phyloP scores from a whole-genome alignment of 2,329 filamentous ascomycete genomes.

The Seiridium cupressi region DNA sequence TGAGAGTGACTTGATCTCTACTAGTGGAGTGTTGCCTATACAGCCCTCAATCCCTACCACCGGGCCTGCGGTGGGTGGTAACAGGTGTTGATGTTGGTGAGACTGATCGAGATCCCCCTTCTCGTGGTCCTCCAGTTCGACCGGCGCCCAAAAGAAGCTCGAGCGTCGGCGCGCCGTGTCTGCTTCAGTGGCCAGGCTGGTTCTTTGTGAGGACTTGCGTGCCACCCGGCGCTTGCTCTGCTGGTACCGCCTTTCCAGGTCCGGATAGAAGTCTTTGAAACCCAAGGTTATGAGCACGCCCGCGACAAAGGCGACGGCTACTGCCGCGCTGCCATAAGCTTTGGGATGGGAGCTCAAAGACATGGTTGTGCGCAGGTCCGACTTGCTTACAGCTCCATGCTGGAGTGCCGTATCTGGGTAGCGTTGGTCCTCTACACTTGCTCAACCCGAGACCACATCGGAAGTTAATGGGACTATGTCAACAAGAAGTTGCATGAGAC shows the following conservation, averaged over 20 bases:
- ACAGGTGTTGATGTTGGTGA: slow-evolving; percentile 12
- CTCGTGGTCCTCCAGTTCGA: slow-evolving; percentile 58
- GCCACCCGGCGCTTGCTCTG: slow-evolving; percentile 34
- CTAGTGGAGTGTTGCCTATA: slow-evolving; percentile 90
- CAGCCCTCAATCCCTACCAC: slow-evolving; percentile 83
- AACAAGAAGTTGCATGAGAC: background rate
- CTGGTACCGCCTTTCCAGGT: slow-evolving; percentile 66
- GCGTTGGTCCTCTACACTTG: too few species aligned
- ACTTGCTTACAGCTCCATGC: background rate
- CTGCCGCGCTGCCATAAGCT: slow-evolving; percentile 62
- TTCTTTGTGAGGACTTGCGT: slow-evolving; percentile 9
- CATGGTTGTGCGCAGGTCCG: slow-evolving; percentile 36
- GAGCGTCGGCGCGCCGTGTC: slow-evolving; percentile 31
- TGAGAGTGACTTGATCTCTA: slow-evolving; percentile 82
- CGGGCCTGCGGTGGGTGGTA: slow-evolving; percentile 37
- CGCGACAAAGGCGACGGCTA: slow-evolving; percentile 71
- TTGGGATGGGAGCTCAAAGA: slow-evolving; percentile 60
- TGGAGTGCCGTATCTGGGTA: background rate
- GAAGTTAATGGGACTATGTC: background rate
- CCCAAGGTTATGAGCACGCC: slow-evolving; percentile 74
- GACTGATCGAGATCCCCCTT: slow-evolving; percentile 25
- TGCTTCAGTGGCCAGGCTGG: slow-evolving; percentile 8
- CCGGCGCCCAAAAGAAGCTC: slow-evolving; percentile 47
- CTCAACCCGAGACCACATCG: too few species aligned
- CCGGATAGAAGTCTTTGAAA: slow-evolving; percentile 77